Conservation (phyloP, 495 filamentous ascomycete genomes). For the Melanomma pulvis-pyrius region DNA sequence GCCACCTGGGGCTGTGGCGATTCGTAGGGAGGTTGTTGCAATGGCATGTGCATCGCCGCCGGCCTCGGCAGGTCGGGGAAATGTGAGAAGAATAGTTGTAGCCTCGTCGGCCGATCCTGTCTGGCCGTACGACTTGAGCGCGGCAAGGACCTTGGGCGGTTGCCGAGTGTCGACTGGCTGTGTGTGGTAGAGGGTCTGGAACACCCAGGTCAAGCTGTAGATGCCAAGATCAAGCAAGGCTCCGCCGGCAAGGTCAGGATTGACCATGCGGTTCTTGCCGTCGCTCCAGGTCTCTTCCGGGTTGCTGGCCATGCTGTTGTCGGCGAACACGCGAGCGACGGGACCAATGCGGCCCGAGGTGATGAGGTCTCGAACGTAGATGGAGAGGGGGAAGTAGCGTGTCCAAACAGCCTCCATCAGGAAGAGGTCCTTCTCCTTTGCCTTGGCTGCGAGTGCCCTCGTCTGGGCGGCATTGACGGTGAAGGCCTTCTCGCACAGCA, state of each 20-base stretch:
- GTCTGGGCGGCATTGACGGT: slow-evolving; percentile 87
- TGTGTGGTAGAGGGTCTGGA: slow-evolving; percentile 86
- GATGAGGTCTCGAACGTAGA: slow-evolving; percentile 75
- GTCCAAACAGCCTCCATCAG: slow-evolving; percentile 99
- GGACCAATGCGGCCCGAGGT: slow-evolving; percentile 71
- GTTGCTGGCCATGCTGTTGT: slow-evolving; percentile 60
- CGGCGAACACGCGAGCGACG: slow-evolving; percentile 75
- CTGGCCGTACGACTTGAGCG: slow-evolving; percentile 72
- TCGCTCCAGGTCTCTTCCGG: slow-evolving; percentile 50
- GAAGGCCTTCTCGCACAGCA: slow-evolving; percentile 93
- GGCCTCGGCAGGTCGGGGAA: slow-evolving; percentile 56
- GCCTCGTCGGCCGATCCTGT: slow-evolving; percentile 78
- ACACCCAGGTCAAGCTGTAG: slow-evolving; percentile 91
- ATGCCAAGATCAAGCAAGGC: slow-evolving; percentile 84
- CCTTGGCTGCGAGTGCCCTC: slow-evolving; percentile 68
- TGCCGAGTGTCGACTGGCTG: slow-evolving; percentile 55
- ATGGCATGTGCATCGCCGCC: slow-evolving; percentile 64
- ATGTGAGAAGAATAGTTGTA: slow-evolving; percentile 78
- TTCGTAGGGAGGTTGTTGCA: slow-evolving; percentile 74
- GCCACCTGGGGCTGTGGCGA: slow-evolving; percentile 63
- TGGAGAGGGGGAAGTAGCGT: slow-evolving; percentile 81
- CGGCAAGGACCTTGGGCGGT: slow-evolving; percentile 58
- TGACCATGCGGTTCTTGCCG: slow-evolving; percentile 77
- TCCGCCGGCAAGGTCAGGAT: slow-evolving; percentile 83
- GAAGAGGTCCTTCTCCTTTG: slow-evolving; percentile 81